These are phyloP conservation scores for Hanseniaspora lindneri DNA, from an alignment of 805 yeast species.

Conservation along the genomic window DNA sequence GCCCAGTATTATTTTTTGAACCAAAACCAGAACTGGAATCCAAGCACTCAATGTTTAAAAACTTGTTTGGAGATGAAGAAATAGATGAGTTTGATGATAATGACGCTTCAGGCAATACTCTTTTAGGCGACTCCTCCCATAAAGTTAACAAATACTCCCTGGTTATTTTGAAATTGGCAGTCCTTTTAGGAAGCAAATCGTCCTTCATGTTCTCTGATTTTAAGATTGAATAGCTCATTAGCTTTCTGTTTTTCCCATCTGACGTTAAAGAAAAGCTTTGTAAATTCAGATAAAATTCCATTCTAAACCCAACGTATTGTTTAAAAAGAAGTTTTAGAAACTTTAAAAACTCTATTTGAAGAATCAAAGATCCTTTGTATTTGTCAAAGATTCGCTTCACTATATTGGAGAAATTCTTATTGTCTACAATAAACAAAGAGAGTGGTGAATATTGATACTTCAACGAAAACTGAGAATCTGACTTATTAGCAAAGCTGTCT, in stretches of 20 bases:
- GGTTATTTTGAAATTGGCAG: constrained; percentile 8
- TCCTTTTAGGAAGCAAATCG: constrained; percentile 1
- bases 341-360: constrained; percentile 29
- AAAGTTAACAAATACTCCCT: constrained; percentile 9
- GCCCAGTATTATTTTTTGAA: background rate
- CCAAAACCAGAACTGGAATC: constrained; percentile 5
- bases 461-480: background rate
- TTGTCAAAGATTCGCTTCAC: constrained; percentile 22
- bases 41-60: constrained; percentile 12
- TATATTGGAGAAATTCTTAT: constrained; percentile 5
- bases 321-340: constrained; percentile 25
- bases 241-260: background rate
- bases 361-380: constrained; percentile 25
- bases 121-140: constrained; percentile 16
- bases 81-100: no score
- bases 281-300: constrained; percentile 7
- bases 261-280: constrained; percentile 3
- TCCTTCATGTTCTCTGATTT: background rate
- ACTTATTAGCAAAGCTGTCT: constrained; percentile 4
- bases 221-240: background rate
- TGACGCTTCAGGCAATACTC: no score
- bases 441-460: constrained; percentile 2
- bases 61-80: constrained; percentile 22
- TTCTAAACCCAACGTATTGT: constrained; percentile 20
- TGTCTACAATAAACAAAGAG: constrained; percentile 14